Evolutionary conservation across 1,139 yeast genomes (phyloP).

Genomic region (Taiozyma sp.): DNA sequence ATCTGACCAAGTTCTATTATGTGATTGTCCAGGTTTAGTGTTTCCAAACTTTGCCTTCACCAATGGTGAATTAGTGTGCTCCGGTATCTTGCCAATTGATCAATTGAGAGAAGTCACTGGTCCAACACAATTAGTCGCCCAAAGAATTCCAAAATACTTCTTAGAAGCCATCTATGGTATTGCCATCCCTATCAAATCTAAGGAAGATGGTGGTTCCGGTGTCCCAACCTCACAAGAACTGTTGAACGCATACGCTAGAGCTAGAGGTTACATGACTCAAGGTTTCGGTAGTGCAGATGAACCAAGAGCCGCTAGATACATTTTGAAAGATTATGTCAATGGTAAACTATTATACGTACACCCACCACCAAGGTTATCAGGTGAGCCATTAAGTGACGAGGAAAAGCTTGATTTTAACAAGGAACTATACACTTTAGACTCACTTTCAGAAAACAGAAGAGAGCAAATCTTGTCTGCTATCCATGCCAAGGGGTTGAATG

Average conservation of each 20-base stretch:
- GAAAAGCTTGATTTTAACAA: constrained; percentile 64
- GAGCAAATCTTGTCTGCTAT: constrained; percentile 65
- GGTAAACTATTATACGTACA: constrained; percentile 82
- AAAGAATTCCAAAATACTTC: constrained; percentile 82
- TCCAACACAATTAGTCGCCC: constrained; percentile 79
- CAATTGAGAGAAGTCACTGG: constrained; percentile 94
- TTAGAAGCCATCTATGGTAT: constrained; percentile 94
- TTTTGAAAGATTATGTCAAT: constrained; percentile 89
- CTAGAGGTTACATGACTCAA: constrained; percentile 96
- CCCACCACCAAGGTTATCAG: constrained; percentile 67
- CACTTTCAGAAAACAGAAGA: constrained; percentile 66
- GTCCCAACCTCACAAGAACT: constrained; percentile 85
- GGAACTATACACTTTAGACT: constrained; percentile 59
- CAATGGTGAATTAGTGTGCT: constrained; percentile 94
- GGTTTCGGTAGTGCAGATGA: constrained; percentile 98
- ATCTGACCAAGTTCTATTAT: constrained; percentile 74
- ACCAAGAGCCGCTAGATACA: constrained; percentile 88
- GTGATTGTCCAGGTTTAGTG: constrained; percentile 99
- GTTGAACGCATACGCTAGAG: constrained; percentile 88
- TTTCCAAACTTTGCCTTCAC: constrained; percentile 98
- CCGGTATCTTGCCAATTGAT: constrained; percentile 97
- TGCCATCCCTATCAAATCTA: constrained; percentile 66
- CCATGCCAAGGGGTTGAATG: constrained; percentile 45
- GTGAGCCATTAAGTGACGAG: constrained; percentile 35
- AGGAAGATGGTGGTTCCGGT: constrained; percentile 87